Conservation (phyloP, 176 grass and related monocot species). For the Raddia guianensis region DNA sequence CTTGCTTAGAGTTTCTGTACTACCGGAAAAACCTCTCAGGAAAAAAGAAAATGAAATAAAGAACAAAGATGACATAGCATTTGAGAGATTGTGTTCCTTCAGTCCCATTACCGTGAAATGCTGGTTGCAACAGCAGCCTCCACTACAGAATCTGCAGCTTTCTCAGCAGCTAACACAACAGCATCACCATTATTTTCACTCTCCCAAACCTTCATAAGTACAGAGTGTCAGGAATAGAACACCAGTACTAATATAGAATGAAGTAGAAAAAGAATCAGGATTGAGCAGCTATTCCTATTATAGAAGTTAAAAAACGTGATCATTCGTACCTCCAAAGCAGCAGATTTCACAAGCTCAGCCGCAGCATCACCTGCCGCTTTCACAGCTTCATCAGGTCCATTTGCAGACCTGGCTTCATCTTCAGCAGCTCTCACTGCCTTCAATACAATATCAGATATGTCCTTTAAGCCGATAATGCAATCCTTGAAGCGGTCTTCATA, state of each 20-base stretch:
- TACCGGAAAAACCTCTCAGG: constrained; percentile 18
- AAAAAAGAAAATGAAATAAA: background rate
- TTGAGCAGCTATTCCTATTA: constrained; percentile 5
- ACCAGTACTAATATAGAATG: constrained; percentile 9
- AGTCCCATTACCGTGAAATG: constrained; percentile 66
- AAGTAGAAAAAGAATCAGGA: constrained; percentile 20
- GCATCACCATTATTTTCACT: constrained; percentile 69
- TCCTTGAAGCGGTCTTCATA: constrained; percentile 85
- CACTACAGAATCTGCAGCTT: constrained; percentile 85
- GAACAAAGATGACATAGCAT: background rate
- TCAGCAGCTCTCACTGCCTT: constrained; percentile 91
- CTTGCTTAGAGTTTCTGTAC: constrained; percentile 55
- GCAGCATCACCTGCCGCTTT: constrained; percentile 98
- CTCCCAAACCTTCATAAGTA: constrained; percentile 77
- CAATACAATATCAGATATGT: constrained; percentile 91
- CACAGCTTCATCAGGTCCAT: constrained; percentile 81
- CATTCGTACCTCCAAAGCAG: constrained; percentile 79
- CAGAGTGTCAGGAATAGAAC: background rate
- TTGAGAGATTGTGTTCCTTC: background rate
- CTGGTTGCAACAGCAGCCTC: constrained; percentile 91
- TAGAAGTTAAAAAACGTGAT: background rate
- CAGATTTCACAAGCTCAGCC: constrained; percentile 90
- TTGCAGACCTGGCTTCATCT: constrained; percentile 76
- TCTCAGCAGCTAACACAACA: constrained; percentile 62
- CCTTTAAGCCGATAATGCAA: constrained; percentile 88